Percentiles rank a stretch among this genome's conserved stretches.
Conservation (phyloP, 805 yeast genomes). For the Metschnikowia bowlesiae region DNA sequence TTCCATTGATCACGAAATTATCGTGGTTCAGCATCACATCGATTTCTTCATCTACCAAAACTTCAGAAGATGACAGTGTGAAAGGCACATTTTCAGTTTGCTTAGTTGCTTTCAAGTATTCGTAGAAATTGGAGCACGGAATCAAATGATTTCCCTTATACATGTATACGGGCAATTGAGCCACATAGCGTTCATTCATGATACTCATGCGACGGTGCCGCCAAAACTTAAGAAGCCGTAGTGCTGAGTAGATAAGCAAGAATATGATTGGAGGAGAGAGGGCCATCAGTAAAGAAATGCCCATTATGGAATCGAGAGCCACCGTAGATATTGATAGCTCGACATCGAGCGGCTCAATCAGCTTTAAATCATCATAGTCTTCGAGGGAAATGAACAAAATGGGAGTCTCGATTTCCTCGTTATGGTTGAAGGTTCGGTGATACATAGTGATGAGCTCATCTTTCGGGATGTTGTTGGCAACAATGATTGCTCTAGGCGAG, state of each 20-base stretch:
- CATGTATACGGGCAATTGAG: slow-evolving; percentile 35
- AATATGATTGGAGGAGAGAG: slow-evolving; percentile 41
- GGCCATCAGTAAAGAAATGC: slow-evolving; percentile 37
- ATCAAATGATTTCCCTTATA: slow-evolving; percentile 35
- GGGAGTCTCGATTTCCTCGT: slow-evolving; percentile 39
- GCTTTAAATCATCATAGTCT: slow-evolving; percentile 25
- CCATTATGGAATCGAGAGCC: slow-evolving; percentile 35
- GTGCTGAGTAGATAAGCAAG: slow-evolving; percentile 28
- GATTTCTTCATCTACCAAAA: slow-evolving; percentile 5
- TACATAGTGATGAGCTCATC: slow-evolving; percentile 53
- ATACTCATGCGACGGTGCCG: slow-evolving; percentile 24
- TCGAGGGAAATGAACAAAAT: slow-evolving; percentile 48
- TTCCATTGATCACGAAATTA: slow-evolving; percentile 6
- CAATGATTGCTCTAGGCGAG: slow-evolving; percentile 48
- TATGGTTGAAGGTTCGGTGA: slow-evolving; percentile 41
- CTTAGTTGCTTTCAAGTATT: slow-evolving; percentile 30
- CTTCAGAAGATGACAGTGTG: slow-evolving; percentile 14
- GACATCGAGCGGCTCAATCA: slow-evolving; percentile 11
- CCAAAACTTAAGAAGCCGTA: slow-evolving; percentile 27
- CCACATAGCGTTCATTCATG: slow-evolving; percentile 28
- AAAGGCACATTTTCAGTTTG: slow-evolving; percentile 21
- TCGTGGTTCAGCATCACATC: neutral
- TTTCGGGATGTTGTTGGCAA: slow-evolving; percentile 49
- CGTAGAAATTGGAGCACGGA: slow-evolving; percentile 20
- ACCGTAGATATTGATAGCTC: slow-evolving; percentile 27